Percentiles rank a stretch among this genome's conserved stretches.
Evolutionary conservation across 23 red algal genomes (phyloP).

Genomic region (Gracilaria domingensis): DNA sequence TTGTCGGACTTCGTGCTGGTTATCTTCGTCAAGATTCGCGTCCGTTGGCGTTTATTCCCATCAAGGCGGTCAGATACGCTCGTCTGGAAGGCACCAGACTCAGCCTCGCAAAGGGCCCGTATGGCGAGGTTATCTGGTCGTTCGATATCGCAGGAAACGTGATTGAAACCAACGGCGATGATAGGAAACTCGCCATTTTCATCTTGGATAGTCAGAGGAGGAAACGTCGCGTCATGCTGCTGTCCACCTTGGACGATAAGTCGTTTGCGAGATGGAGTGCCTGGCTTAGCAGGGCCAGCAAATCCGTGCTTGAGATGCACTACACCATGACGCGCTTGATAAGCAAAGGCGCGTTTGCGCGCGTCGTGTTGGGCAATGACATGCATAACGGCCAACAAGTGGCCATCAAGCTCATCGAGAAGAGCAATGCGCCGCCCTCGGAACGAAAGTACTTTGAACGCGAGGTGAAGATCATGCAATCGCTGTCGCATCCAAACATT

Average conservation of each 20-base stretch:
- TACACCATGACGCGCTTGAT: conserved; percentile 63
- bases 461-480: conserved; percentile 81
- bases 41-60: conserved; percentile 56
- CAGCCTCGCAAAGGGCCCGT: conserved; percentile 57
- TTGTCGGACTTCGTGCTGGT: conserved; percentile 51
- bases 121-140: conserved; percentile 63
- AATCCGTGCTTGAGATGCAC: conserved; percentile 59
- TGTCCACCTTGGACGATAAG: conserved; percentile 53
- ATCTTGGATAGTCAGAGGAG: conserved; percentile 40
- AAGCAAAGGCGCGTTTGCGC: conserved; percentile 62
- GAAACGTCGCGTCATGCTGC: conserved; percentile 65
- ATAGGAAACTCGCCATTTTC: conserved; percentile 45
- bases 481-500: conserved; percentile 76
- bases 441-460: conserved; percentile 75
- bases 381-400: conserved; percentile 69
- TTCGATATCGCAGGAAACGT: conserved; percentile 62
- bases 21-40: conserved; percentile 66
- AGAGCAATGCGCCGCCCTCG: conserved; percentile 56
- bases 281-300: conserved; percentile 48
- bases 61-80: conserved; percentile 53
- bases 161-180: conserved; percentile 42
- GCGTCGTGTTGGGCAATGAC: conserved; percentile 64
- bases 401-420: conserved; percentile 88
- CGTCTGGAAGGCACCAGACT: conserved; percentile 52
- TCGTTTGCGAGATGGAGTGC: conserved; percentile 63